Conservation (phyloP, 2,329 filamentous ascomycete genomes). For the Fusarium begoniae region DNA sequence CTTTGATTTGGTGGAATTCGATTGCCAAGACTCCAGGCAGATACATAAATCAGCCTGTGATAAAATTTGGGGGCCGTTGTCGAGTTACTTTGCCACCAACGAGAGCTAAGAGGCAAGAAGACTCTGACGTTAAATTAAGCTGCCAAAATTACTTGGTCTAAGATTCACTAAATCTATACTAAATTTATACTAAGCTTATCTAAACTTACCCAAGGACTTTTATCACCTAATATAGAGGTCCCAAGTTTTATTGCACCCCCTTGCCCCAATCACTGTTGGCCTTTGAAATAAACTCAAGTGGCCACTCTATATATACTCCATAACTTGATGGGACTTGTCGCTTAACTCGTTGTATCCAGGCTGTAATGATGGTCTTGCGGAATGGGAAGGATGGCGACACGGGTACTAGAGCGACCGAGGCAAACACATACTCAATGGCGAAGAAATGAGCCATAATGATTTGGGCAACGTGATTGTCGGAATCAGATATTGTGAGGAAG, state of each 20-base stretch:
- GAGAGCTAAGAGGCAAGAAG: neutral
- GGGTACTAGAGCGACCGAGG: neutral
- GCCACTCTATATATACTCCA: neutral
- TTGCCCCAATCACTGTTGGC: neutral
- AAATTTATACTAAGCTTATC: too few relatives aligned
- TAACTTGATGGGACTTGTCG: neutral
- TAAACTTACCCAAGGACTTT: too few relatives aligned
- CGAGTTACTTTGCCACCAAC: neutral
- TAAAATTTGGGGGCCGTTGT: neutral
- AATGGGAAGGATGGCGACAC: neutral
- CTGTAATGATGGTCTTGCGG: neutral
- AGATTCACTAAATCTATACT: too few relatives aligned
- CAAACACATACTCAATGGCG: neutral
- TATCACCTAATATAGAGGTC: too few relatives aligned
- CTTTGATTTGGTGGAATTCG: neutral
- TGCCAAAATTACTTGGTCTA: too few relatives aligned
- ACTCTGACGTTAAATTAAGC: too few relatives aligned
- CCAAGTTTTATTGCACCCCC: fast-evolving
- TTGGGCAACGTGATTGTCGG: neutral
- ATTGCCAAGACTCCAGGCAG: neutral
- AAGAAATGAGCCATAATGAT: neutral
- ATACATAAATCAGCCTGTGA: neutral
- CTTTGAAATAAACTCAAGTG: neutral
- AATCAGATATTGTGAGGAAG: neutral
- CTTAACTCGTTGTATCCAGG: neutral